A percentile compares a stretch with the other conserved stretches of the same genome.
Conservation (phyloP, 441 rosid genomes). For the Kokia cookei region DNA sequence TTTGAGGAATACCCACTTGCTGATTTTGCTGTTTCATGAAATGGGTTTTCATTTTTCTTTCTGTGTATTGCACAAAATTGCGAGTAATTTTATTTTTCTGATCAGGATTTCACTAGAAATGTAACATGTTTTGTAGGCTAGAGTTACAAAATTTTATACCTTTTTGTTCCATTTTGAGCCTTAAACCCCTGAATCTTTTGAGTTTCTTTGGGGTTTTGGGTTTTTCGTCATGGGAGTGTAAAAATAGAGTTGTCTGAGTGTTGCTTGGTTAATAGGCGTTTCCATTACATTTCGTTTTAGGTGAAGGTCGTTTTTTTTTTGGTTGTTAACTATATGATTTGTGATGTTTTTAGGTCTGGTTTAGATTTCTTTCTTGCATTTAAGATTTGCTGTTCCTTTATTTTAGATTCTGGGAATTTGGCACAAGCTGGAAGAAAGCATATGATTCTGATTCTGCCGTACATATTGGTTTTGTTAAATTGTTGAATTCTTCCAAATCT, state of each 20-base stretch:
- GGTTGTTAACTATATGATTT: background rate
- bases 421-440: background rate
- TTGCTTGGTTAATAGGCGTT: background rate
- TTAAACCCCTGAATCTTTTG: background rate
- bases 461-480: background rate
- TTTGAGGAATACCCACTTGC: background rate
- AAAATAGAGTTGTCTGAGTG: background rate
- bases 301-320: background rate
- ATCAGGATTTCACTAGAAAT: slow-evolving; percentile 12
- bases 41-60: background rate
- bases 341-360: background rate
- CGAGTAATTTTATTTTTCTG: slow-evolving; percentile 1
- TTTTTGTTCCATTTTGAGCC: slow-evolving; percentile 6
- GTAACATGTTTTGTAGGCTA: background rate
- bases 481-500: background rate
- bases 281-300: background rate
- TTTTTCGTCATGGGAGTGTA: background rate
- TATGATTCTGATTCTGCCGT: slow-evolving; percentile 3
- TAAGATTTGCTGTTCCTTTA: background rate
- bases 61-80: background rate
- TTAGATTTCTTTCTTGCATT: background rate
- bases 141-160: background rate
- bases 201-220: background rate
- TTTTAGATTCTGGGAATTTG: background rate
- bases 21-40: slow-evolving; percentile 3